Evolutionary conservation across 2,329 filamentous ascomycete species (phyloP).

Genomic region (Penicillium digitatum): DNA sequence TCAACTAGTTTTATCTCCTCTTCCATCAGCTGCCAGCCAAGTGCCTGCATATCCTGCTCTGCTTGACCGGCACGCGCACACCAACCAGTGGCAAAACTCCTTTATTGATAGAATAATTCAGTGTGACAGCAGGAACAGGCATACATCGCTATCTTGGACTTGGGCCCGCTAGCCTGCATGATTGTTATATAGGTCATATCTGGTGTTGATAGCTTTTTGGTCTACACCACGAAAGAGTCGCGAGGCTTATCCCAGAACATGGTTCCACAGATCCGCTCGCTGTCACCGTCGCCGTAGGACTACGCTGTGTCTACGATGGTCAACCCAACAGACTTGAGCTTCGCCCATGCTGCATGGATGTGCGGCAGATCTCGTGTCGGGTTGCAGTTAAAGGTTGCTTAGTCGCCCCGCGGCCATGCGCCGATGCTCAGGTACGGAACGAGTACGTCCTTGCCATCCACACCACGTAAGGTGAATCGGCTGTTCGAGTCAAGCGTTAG

Average conservation of each 20-base stretch:
- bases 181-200: slow-evolving; percentile 33
- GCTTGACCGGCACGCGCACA: slow-evolving; percentile 42
- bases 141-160: slow-evolving; percentile 37
- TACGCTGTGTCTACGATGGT: slow-evolving; percentile 47
- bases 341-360: slow-evolving; percentile 40
- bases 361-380: slow-evolving; percentile 30
- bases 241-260: slow-evolving; percentile 38
- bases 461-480: slow-evolving; percentile 22
- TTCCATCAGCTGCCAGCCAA: slow-evolving; percentile 43
- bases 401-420: slow-evolving; percentile 31
- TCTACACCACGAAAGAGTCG: slow-evolving; percentile 41
- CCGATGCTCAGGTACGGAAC: slow-evolving; percentile 29
- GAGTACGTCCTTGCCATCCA: slow-evolving; percentile 21
- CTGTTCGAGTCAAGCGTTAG: slow-evolving; percentile 18
- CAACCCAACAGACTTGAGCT: slow-evolving; percentile 35
- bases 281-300: slow-evolving; percentile 43
- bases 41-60: slow-evolving; percentile 37
- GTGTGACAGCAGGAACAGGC: slow-evolving; percentile 38
- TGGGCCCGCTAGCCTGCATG: slow-evolving; percentile 32
- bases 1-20: slow-evolving; percentile 45
- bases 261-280: slow-evolving; percentile 42
- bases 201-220: slow-evolving; percentile 37
- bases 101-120: slow-evolving; percentile 47
- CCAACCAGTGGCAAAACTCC: slow-evolving; percentile 44
- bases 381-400: slow-evolving; percentile 34